Percentiles rank a stretch among this genome's conserved stretches.
Conservation (phyloP, 495 filamentous ascomycete genomes). For the Thermochaetoides thermophila region DNA sequence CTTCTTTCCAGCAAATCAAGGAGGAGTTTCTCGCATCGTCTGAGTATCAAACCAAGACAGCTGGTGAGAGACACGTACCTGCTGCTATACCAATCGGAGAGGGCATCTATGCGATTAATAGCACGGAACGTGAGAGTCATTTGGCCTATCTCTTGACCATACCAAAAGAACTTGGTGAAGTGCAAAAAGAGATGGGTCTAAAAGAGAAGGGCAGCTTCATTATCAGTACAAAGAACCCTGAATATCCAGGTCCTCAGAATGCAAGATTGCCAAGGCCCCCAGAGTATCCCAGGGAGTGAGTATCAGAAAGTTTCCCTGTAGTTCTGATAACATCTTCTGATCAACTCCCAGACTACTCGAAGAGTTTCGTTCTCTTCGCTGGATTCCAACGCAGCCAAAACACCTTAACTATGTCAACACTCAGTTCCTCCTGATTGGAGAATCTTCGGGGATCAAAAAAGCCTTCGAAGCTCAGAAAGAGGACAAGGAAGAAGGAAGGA, state of each 20-base stretch:
- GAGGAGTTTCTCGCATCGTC: conserved; percentile 50
- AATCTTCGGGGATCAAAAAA: conserved; percentile 47
- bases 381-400: conserved; percentile 59
- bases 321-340: too few species aligned
- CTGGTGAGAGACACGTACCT: conserved; percentile 52
- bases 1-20: conserved; percentile 54
- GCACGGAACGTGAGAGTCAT: conserved; percentile 54
- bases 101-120: conserved; percentile 75
- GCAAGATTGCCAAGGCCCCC: conserved; percentile 49
- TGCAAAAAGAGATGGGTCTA: conserved; percentile 68
- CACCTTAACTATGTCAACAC: conserved; percentile 66
- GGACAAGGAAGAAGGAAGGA: conserved; percentile 39
- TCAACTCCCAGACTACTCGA: conserved; percentile 37
- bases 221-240: conserved; percentile 67
- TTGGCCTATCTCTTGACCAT: conserved; percentile 73
- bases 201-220: conserved; percentile 61
- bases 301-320: not conserved
- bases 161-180: conserved; percentile 50
- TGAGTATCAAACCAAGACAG: conserved; percentile 67
- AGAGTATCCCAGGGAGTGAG: conserved; percentile 61
- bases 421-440: conserved; percentile 73
- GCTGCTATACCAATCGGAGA: conserved; percentile 65
- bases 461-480: conserved; percentile 44
- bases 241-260: conserved; percentile 46
- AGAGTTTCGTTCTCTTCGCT: conserved; percentile 59